Conservation (phyloP, 306 rosid genomes). For the Trifolium pratense region DNA sequence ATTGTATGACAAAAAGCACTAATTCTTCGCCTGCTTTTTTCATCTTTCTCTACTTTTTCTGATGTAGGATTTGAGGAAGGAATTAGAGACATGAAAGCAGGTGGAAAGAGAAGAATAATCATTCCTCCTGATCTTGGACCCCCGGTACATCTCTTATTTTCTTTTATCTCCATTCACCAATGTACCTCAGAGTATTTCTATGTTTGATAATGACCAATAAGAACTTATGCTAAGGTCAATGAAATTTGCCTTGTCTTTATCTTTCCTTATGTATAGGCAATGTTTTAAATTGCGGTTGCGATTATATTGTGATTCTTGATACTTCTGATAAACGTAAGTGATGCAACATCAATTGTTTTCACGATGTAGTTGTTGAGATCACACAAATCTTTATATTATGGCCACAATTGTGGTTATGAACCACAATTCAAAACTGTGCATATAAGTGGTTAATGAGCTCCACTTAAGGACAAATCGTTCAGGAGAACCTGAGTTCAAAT, state of each 20-base stretch:
- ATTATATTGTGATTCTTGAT: neutral
- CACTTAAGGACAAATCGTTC: too few relatives aligned
- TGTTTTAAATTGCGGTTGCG: neutral
- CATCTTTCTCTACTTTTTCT: constrained; percentile 16
- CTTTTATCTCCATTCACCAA: constrained; percentile 7
- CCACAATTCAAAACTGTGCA: neutral
- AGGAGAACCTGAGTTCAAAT: too few relatives aligned
- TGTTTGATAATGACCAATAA: constrained; percentile 7
- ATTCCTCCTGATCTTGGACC: constrained; percentile 99
- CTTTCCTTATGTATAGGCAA: neutral
- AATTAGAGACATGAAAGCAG: constrained; percentile 87
- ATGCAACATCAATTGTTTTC: neutral
- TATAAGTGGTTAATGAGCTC: neutral
- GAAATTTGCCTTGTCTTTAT: constrained; percentile 15
- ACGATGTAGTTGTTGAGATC: neutral
- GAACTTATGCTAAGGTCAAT: neutral
- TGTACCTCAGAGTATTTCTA: neutral
- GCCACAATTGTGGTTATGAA: neutral
- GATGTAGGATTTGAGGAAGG: constrained; percentile 97
- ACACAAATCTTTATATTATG: neutral
- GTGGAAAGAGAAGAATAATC: constrained; percentile 93
- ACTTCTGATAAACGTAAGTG: neutral
- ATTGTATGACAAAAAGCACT: constrained; percentile 11
- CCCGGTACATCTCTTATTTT: constrained; percentile 61
- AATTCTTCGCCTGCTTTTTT: constrained; percentile 25